Conservation (phyloP, 2,329 filamentous ascomycete species). For the Trichoderma lentiforme region DNA sequence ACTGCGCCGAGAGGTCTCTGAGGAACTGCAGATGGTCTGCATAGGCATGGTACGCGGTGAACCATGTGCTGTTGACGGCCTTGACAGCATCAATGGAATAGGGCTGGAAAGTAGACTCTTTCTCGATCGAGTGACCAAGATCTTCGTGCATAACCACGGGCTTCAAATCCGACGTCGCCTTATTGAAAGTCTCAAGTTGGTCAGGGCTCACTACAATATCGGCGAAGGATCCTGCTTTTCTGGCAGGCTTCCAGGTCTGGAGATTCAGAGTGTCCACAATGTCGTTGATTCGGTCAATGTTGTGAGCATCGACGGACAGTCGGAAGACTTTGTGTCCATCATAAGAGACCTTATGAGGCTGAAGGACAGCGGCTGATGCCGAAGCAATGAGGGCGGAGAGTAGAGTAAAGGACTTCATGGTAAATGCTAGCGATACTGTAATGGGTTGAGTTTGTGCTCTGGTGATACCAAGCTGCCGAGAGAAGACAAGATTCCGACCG, state of each 20-base stretch:
- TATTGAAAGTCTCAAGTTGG: constrained; percentile 33
- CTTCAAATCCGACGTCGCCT: constrained; percentile 31
- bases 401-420: constrained; percentile 23
- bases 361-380: constrained; percentile 18
- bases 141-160: constrained; percentile 38
- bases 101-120: constrained; percentile 31
- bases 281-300: constrained; percentile 30
- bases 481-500: neutral
- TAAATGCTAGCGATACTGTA: neutral
- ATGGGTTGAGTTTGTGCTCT: neutral
- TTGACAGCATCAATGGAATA: constrained; percentile 17
- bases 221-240: constrained; percentile 33
- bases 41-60: constrained; percentile 52
- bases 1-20: constrained; percentile 40
- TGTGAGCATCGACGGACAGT: constrained; percentile 34
- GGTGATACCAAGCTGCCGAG: neutral
- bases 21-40: constrained; percentile 49
- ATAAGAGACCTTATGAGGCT: constrained; percentile 33
- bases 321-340: constrained; percentile 46
- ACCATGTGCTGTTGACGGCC: constrained; percentile 39
- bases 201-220: constrained; percentile 41
- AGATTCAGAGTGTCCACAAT: constrained; percentile 36
- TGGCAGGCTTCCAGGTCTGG: constrained; percentile 38
- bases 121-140: constrained; percentile 37
- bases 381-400: constrained; percentile 21